Evolutionary conservation across 2,329 filamentous ascomycete genomes (phyloP).

Genomic region (Colletotrichum aenigma): DNA sequence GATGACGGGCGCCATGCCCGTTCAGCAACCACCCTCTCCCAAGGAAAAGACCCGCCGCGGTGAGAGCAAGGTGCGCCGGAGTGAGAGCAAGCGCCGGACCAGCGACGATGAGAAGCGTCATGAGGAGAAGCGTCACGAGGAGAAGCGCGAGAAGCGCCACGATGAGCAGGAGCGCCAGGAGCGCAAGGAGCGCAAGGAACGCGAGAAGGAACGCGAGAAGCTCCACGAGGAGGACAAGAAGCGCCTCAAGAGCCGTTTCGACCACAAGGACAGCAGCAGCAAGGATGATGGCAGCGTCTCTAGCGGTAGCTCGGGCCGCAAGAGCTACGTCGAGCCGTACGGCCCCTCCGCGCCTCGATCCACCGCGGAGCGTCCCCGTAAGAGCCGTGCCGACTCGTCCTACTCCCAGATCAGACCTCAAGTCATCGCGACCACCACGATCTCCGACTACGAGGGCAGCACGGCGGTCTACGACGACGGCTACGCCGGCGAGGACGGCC

Average conservation of each 20-base stretch:
- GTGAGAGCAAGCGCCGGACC: slow-evolving; percentile 22
- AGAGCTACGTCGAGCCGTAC: slow-evolving; percentile 29
- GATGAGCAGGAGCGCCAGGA: slow-evolving; percentile 25
- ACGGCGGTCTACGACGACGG: slow-evolving; percentile 27
- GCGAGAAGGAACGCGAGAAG: slow-evolving; percentile 19
- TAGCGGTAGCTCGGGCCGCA: slow-evolving; percentile 11
- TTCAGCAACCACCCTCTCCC: slow-evolving; percentile 23
- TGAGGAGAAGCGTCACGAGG: slow-evolving; percentile 32
- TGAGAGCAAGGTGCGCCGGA: slow-evolving; percentile 30
- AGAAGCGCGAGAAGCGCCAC: slow-evolving; percentile 40
- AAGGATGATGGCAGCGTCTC: slow-evolving; percentile 30
- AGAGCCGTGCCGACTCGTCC: not conserved
- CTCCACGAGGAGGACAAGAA: slow-evolving; percentile 35
- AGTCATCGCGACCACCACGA: not conserved
- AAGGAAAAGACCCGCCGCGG: slow-evolving; percentile 31
- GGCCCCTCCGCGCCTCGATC: slow-evolving; percentile 4
- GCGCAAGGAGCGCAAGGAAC: slow-evolving; percentile 25
- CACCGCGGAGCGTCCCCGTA: not conserved
- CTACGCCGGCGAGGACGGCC: slow-evolving; percentile 34
- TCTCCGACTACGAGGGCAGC: slow-evolving; percentile 25
- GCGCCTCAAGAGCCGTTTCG: slow-evolving; percentile 41
- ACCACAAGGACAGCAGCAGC: slow-evolving; percentile 22
- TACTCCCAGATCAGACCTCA: not conserved
- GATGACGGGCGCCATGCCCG: slow-evolving; percentile 27
- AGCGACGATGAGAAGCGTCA: slow-evolving; percentile 23